Evolutionary conservation across 352 stramenopile genomes (phyloP), one percentile per base, ranked within the genome.

Genomic region (Nothophytophthora sp.): DNA sequence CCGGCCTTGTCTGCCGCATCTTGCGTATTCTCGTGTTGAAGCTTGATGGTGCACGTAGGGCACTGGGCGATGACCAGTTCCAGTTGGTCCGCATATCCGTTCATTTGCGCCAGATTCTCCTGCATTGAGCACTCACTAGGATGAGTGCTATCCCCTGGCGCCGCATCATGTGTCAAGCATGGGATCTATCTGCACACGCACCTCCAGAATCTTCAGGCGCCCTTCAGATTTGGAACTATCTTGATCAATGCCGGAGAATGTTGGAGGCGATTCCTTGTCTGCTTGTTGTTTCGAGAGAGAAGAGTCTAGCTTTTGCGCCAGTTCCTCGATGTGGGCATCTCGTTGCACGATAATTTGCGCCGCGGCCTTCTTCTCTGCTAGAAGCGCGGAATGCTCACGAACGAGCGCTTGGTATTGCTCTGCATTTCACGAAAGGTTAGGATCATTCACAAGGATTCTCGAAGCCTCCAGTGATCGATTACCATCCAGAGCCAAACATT

Each of bases 91-190:
- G 81, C 81, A 38, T 92, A 92, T 38, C 55, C 70, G 50, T 92
- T 92, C 62, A 92, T 84, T 40, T 92, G 81, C 13, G 63, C 65
- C 52, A 92, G 49, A 30, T 88, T 92, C 24, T 92, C 81, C 81
- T 92, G 50, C 3, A 45, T 8, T 22, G 11, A 62, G 52, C 20
- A 50, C 45, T 30, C n/a, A 16, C 23, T 16, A 41, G 6, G 29
- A 13, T 24, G 5, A 23, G 27, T 35, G 30, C 18, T 39, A 51
- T 50, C 6, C 19, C 11, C 27, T 46, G 22, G 2, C 47, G 29
- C 44, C 22, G 24, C 18, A 9, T 5, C 30, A 8, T 43, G 12
- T 4, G 29, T 12, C 2, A 27, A 32, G 16, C 13, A 15, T 4
- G 29, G 10, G 16, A 48, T 23, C 10, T 9, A 45, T 34, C 19